Evolutionary conservation across 108 stramenopile genomes (phyloP).

Genomic region (Conticribra guillardii): DNA sequence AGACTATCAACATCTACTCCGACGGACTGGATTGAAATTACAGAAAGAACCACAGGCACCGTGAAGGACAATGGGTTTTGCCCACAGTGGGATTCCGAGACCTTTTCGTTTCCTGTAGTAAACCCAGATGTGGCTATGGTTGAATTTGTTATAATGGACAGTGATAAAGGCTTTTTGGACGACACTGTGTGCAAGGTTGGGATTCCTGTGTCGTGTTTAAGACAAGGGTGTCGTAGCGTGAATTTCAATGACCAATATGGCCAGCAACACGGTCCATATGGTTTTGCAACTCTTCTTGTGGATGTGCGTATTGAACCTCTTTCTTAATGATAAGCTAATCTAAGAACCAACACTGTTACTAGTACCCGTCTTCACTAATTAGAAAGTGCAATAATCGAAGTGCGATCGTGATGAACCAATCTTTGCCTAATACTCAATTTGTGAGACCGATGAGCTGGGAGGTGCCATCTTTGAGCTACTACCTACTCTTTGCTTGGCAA

Average conservation of each 20-base stretch:
- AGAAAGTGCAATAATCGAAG: too few species aligned
- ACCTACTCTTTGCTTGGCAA: too few species aligned
- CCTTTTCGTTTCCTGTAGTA: slow-evolving; percentile 51
- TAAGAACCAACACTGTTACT: too few species aligned
- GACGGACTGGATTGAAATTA: slow-evolving; percentile 14
- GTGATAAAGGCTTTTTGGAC: slow-evolving; percentile 36
- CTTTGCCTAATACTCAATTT: too few species aligned
- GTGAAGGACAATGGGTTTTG: slow-evolving; percentile 82
- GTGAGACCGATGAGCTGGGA: too few species aligned
- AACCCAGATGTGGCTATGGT: slow-evolving; percentile 78
- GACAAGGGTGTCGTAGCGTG: slow-evolving; percentile 76
- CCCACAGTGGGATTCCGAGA: slow-evolving; percentile 66
- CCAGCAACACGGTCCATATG: slow-evolving; percentile 74
- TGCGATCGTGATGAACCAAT: too few species aligned
- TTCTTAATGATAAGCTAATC: neutral
- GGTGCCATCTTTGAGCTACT: too few species aligned
- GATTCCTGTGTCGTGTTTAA: slow-evolving; percentile 80
- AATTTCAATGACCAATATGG: slow-evolving; percentile 72
- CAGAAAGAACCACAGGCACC: slow-evolving; percentile 36
- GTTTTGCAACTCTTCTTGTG: slow-evolving; percentile 78
- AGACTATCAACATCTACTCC: neutral
- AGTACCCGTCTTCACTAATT: too few species aligned
- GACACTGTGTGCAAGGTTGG: slow-evolving; percentile 38
- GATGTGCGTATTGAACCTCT: slow-evolving; percentile 41
- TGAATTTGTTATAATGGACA: slow-evolving; percentile 39